Evolutionary conservation across 352 stramenopile species (phyloP).

Genomic region (Pythium guiyangense): DNA sequence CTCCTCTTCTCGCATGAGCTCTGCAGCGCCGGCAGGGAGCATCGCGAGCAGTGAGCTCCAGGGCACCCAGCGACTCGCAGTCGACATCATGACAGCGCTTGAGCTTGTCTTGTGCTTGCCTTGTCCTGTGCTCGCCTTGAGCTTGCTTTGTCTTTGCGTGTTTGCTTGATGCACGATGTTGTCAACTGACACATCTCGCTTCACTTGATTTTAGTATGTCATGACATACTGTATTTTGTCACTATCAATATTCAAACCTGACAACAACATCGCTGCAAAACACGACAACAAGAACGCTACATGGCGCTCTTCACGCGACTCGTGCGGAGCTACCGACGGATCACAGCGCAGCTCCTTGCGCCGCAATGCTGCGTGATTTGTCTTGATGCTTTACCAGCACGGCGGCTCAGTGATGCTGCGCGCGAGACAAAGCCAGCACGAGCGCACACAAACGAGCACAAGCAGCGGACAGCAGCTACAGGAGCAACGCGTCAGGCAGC

Average conservation of each 20-base stretch:
- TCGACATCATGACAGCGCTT: slow-evolving; percentile 11
- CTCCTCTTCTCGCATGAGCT: slow-evolving; percentile 41
- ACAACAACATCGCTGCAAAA: too few species aligned
- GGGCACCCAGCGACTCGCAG: too few species aligned
- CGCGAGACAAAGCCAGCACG: too few species aligned
- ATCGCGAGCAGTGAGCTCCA: slow-evolving; percentile 48
- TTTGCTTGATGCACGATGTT: too few species aligned
- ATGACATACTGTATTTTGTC: background rate
- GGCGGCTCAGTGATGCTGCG: slow-evolving; percentile 25
- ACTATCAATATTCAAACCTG: background rate
- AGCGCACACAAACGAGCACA: too few species aligned
- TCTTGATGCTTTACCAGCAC: slow-evolving; percentile 45
- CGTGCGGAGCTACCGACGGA: slow-evolving; percentile 44
- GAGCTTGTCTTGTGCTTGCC: background rate
- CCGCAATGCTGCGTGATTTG: slow-evolving; percentile 51
- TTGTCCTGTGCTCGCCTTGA: background rate
- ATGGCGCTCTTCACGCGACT: slow-evolving; percentile 41
- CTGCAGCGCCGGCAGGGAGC: slow-evolving; percentile 36
- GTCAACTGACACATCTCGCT: too few species aligned
- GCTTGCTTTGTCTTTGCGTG: too few species aligned
- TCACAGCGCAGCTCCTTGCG: slow-evolving; percentile 39
- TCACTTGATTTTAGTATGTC: background rate
- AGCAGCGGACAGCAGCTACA: too few species aligned
- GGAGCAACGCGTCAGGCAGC: slow-evolving; percentile 1
- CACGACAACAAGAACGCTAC: too few species aligned